A percentile compares a stretch with the other conserved stretches of the same genome.
These are phyloP conservation scores for Eucalyptus erythrocorys DNA, from an alignment of 345 rosid species.

Conservation along the genomic window DNA sequence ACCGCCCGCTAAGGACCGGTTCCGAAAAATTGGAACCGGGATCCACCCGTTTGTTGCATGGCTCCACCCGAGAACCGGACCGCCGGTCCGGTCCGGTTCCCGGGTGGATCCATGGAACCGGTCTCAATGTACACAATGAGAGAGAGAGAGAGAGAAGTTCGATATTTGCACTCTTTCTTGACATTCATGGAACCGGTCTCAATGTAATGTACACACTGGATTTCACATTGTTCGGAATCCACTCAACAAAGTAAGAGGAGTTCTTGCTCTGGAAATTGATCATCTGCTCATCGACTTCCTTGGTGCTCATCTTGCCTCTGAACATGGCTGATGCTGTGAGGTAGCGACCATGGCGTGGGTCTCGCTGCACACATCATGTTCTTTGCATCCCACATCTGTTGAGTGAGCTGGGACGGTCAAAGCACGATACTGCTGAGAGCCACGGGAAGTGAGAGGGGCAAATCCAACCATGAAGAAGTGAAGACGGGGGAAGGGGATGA, in stretches of 20 bases:
- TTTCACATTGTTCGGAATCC: slow-evolving; percentile 21
- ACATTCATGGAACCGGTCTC: too few species aligned
- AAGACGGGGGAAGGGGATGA: slow-evolving; percentile 20
- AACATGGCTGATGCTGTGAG: slow-evolving; percentile 21
- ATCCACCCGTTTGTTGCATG: too few species aligned
- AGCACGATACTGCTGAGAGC: slow-evolving; percentile 12
- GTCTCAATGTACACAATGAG: too few species aligned
- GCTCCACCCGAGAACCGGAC: too few species aligned
- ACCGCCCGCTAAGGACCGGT: too few species aligned
- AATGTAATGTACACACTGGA: too few species aligned
- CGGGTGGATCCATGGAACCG: too few species aligned
- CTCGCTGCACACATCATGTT: slow-evolving; percentile 21
- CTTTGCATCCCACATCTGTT: slow-evolving; percentile 17
- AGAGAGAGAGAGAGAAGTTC: too few species aligned
- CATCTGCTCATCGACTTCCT: slow-evolving; percentile 21
- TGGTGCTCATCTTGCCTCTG: slow-evolving; percentile 20
- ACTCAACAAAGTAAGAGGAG: slow-evolving; percentile 19
- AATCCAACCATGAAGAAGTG: slow-evolving; percentile 21
- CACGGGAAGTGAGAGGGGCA: slow-evolving; percentile 15
- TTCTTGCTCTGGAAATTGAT: slow-evolving; percentile 25
- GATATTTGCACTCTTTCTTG: too few species aligned
- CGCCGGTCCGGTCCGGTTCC: too few species aligned
- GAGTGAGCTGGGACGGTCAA: slow-evolving; percentile 13
- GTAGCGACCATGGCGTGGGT: slow-evolving; percentile 20
- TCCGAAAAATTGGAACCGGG: too few species aligned